Conservation (phyloP, 169 alveolate species). For the Plasmodium billcollinsi region DNA sequence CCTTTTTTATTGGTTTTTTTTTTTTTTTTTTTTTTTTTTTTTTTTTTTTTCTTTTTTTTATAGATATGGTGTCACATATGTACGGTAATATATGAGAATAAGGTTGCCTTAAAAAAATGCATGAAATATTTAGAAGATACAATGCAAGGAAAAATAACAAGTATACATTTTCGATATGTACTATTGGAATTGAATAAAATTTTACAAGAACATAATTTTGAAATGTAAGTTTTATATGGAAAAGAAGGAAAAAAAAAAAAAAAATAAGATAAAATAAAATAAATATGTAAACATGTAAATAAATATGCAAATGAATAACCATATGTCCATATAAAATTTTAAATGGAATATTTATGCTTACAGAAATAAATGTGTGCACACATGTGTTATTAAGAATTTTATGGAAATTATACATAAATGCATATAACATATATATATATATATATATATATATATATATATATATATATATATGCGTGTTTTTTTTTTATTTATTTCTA, state of each 20-base stretch:
- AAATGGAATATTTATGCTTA: too few relatives aligned
- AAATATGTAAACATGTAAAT: too few relatives aligned
- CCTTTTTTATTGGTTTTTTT: not conserved
- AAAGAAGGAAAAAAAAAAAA: not conserved
- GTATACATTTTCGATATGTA: constrained; percentile 77
- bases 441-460: not conserved
- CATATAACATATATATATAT: too few relatives aligned
- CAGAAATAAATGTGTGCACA: too few relatives aligned
- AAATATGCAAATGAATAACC: too few relatives aligned
- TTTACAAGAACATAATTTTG: constrained; percentile 35
- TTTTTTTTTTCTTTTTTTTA: not conserved
- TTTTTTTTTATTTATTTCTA: too few relatives aligned
- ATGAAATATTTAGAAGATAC: constrained; percentile 80
- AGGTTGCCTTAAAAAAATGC: constrained; percentile 75
- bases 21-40: not conserved
- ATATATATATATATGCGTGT: not conserved
- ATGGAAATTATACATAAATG: too few relatives aligned
- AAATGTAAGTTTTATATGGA: constrained; percentile 1
- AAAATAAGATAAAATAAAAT: not conserved
- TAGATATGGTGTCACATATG: constrained; percentile 85
- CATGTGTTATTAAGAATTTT: too few relatives aligned
- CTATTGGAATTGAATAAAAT: constrained; percentile 78
- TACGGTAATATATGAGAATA: constrained; percentile 80
- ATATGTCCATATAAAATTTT: too few relatives aligned
- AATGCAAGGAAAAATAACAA: constrained; percentile 76